These are phyloP conservation scores for Ophiostoma montium DNA, from an alignment of 2,329 filamentous ascomycete species.

Conservation along the genomic window DNA sequence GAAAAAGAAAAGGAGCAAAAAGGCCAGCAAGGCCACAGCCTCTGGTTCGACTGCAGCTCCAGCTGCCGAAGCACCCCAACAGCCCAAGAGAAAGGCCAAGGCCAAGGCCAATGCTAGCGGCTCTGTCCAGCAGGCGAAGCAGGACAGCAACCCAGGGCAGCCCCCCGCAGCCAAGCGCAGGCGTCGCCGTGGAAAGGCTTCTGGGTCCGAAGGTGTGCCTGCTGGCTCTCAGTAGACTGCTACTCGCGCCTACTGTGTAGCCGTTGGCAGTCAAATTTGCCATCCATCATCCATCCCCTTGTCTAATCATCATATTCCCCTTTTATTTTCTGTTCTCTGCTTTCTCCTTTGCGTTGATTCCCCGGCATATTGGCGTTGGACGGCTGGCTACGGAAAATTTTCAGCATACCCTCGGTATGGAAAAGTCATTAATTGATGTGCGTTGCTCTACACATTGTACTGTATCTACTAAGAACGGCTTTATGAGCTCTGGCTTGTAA, in stretches of 20 bases:
- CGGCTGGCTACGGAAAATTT: background rate
- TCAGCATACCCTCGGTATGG: background rate
- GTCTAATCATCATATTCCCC: background rate
- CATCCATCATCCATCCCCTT: too few species aligned
- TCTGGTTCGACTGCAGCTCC: too few species aligned
- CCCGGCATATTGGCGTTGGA: background rate
- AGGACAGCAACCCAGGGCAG: background rate
- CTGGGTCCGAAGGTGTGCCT: background rate
- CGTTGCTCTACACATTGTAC: background rate
- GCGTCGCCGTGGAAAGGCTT: background rate
- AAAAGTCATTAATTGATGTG: background rate
- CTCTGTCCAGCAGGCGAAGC: background rate
- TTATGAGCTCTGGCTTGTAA: too few species aligned
- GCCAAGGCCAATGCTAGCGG: too few species aligned
- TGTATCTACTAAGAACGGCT: too few species aligned
- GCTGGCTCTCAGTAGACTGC: too few species aligned
- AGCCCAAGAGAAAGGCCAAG: too few species aligned
- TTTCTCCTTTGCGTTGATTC: background rate
- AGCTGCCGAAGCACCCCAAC: too few species aligned
- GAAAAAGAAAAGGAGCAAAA: too few species aligned
- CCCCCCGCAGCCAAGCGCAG: background rate
- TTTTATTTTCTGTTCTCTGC: background rate
- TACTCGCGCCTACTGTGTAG: too few species aligned
- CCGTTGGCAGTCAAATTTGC: too few species aligned
- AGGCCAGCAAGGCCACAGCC: too few species aligned